A percentile compares a stretch with the other conserved stretches of the same genome.
phyloP scores from a whole-genome alignment of 2,329 filamentous ascomycete species.

The Xylaria polymorpha region DNA sequence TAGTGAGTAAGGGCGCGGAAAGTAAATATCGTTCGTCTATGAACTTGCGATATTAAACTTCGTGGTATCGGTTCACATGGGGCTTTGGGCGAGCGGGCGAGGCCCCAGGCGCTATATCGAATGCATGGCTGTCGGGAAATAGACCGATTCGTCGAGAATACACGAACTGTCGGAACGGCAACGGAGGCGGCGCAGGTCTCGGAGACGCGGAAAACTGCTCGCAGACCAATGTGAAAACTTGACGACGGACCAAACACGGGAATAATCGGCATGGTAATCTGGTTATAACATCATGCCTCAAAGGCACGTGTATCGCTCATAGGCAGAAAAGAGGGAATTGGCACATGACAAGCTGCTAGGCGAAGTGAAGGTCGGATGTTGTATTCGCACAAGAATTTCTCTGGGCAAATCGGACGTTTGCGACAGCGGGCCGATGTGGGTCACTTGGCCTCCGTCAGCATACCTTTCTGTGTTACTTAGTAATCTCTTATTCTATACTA shows the following conservation, averaged over 20 bases:
- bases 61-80: slow-evolving; percentile 20
- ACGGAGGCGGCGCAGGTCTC: slow-evolving; percentile 36
- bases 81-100: slow-evolving; percentile 27
- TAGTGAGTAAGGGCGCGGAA: slow-evolving; percentile 62
- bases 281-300: slow-evolving; percentile 46
- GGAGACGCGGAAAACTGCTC: slow-evolving; percentile 45
- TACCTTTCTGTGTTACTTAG: too few species aligned
- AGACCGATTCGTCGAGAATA: slow-evolving; percentile 40
- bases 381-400: slow-evolving; percentile 26
- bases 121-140: slow-evolving; percentile 37
- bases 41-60: slow-evolving; percentile 39
- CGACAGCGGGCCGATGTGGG: slow-evolving; percentile 33
- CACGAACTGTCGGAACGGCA: slow-evolving; percentile 36
- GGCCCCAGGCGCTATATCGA: slow-evolving; percentile 38
- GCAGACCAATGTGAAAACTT: slow-evolving; percentile 49
- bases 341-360: slow-evolving; percentile 21
- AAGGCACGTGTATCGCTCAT: slow-evolving; percentile 24
- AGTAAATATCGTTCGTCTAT: slow-evolving; percentile 48
- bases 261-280: slow-evolving; percentile 49
- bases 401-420: slow-evolving; percentile 12
- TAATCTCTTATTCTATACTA: not conserved
- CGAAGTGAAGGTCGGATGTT: not conserved
- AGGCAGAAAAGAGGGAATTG: slow-evolving; percentile 15
- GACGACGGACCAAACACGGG: slow-evolving; percentile 43
- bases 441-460: not conserved